phyloP scores from a whole-genome alignment of 345 rosid species.

The Ceriops zippeliana region DNA sequence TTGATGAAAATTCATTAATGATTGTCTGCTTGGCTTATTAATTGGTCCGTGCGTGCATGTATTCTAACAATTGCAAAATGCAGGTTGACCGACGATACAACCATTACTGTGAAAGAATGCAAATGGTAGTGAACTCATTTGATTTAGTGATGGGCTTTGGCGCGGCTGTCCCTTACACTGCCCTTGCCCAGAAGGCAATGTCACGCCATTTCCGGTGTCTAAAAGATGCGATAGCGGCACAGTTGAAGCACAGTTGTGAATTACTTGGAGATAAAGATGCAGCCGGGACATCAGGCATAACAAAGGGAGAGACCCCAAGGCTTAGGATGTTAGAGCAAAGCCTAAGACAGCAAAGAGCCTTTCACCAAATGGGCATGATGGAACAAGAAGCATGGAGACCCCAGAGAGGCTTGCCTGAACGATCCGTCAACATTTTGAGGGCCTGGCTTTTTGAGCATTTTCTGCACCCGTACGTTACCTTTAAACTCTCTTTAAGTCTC shows the following conservation, averaged over 20 bases:
- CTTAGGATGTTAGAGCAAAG: constrained; percentile 79
- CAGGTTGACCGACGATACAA: constrained; percentile 94
- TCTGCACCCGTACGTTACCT: constrained; percentile 87
- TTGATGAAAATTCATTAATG: not conserved
- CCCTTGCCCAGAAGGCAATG: constrained; percentile 97
- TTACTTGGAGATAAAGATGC: constrained; percentile 78
- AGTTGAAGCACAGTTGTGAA: constrained; percentile 73
- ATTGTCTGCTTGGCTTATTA: constrained; percentile 3
- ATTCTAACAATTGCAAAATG: not conserved
- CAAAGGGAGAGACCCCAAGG: constrained; percentile 95
- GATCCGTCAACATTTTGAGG: constrained; percentile 84
- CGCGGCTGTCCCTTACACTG: constrained; percentile 86
- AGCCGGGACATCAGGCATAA: constrained; percentile 62
- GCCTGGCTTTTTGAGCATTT: constrained; percentile 99
- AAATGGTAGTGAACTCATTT: constrained; percentile 91
- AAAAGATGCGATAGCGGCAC: constrained; percentile 75
- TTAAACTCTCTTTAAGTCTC: not conserved
- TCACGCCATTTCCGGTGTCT: constrained; percentile 92
- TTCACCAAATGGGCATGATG: constrained; percentile 95
- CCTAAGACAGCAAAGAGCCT: constrained; percentile 83
- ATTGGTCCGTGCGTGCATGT: constrained; percentile 9
- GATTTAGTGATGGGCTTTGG: constrained; percentile 93
- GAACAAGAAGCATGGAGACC: constrained; percentile 99
- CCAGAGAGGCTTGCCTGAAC: constrained; percentile 92
- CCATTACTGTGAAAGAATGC: constrained; percentile 96